Percentiles rank a stretch among this genome's conserved stretches.
Conservation (phyloP, 1,284 basidiomycete genomes). For the Spongiforma sp. region DNA sequence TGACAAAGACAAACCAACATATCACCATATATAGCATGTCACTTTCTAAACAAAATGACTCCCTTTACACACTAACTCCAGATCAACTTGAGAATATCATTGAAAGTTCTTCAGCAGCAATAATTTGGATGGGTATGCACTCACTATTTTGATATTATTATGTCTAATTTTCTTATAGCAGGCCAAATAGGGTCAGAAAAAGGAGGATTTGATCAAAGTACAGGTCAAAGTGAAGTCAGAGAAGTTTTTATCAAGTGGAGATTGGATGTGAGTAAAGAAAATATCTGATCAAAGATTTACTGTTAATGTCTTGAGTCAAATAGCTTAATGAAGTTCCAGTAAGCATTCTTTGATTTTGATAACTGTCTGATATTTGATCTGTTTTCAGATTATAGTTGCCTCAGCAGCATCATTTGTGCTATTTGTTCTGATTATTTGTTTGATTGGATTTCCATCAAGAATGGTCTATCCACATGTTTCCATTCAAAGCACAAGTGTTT, state of each 20-base stretch:
- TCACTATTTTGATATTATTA: neutral
- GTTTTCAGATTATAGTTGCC: slow-evolving; percentile 9
- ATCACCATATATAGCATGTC: neutral
- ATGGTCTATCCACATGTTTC: neutral
- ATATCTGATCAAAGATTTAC: neutral
- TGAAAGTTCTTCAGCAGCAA: neutral
- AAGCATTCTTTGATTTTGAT: neutral
- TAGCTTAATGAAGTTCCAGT: slow-evolving; percentile 15
- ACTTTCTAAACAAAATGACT: neutral
- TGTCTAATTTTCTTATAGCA: neutral
- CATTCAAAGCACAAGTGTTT: slow-evolving; percentile 9
- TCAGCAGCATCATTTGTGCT: slow-evolving; percentile 14
- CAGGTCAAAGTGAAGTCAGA: slow-evolving; percentile 5
- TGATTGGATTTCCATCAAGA: neutral
- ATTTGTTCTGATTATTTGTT: neutral
- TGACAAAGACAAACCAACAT: neutral
- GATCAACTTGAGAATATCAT: neutral
- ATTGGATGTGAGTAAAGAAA: slow-evolving; percentile 12
- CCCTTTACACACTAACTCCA: slow-evolving; percentile 3
- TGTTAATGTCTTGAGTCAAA: neutral
- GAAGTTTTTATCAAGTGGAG: slow-evolving; percentile 14
- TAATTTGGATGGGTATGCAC: slow-evolving; percentile 9
- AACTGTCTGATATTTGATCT: neutral
- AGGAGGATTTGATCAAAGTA: slow-evolving; percentile 12
- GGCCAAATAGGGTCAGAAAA: slow-evolving; percentile 1